Evolutionary conservation across 2,329 filamentous ascomycete genomes (phyloP), one percentile per base, ranked within the genome.

Genomic region (Endocalyx cinctus): DNA sequence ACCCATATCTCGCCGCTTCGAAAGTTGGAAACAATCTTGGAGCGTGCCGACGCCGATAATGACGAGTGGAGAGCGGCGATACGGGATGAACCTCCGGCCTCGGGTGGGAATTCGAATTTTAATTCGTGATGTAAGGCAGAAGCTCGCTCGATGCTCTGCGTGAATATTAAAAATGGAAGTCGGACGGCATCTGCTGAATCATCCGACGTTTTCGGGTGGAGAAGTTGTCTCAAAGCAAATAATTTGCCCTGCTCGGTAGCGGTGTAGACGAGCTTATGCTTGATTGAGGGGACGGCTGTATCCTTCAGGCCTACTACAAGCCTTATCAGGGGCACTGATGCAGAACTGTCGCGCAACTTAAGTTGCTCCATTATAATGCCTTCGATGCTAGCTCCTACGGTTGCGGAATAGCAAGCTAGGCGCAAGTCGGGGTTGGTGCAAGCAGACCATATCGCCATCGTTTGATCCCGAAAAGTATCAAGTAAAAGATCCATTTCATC

Each of bases 261-360:
- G 20, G 88, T 87, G 62, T 97, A 98, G 18, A 83, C 79, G 17
- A 98, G 79, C 47, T 82, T 84, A 66, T 98, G 92, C 18, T 82
- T 74, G 42, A 98, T 84, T 50, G 94, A 95, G 26, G 92, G 89
- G 31, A 98, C 84, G 3, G 90, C 89, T 3, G 88, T 89, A 61
- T 98, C 92, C 63, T 97, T 97, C 30, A 98, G 69, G 5, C 92
- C 92, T n/a, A 97, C 87, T 5, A 98, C 87, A 5, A 97, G 72
- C 27, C 92, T 83, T 43, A 97, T 60, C 3, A 96, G 68, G 15
- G 70, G 79, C 41, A 63, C 69, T 17, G 54, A 52, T 10, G 47
- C 43, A 23, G 41, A 54, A 26, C 60, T 55, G 31, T 60, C 70
- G 22, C 80, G 72, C 7, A 69, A 62, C 25, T 70, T 64, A 31